phyloP scores from a whole-genome alignment of 768 basidiomycete genomes.

The Naganishia antarctica region DNA sequence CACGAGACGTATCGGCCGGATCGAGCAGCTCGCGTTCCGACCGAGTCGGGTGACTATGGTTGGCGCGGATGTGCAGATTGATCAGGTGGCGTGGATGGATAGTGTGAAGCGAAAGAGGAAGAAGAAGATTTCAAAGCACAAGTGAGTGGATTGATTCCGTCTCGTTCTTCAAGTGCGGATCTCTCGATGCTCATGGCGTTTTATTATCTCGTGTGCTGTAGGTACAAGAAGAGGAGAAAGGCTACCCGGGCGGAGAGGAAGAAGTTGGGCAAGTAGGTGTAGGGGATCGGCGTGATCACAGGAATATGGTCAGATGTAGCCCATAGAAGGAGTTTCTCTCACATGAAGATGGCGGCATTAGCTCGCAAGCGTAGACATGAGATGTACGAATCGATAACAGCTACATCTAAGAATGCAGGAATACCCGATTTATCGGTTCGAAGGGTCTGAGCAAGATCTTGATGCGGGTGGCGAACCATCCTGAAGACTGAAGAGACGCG shows the following conservation, averaged over 20 bases:
- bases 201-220: constrained; percentile 45
- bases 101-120: constrained; percentile 50
- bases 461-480: no score
- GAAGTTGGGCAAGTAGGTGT: constrained; percentile 37
- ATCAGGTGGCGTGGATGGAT: constrained; percentile 39
- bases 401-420: no score
- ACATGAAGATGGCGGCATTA: no score
- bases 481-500: no score
- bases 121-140: constrained; percentile 96
- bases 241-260: constrained; percentile 38
- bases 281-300: no score
- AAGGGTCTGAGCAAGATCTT: no score
- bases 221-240: constrained; percentile 84
- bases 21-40: constrained; percentile 8
- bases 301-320: not conserved
- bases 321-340: constrained; percentile 3
- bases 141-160: constrained; percentile 56
- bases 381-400: no score
- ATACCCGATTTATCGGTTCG: no score
- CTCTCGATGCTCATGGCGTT: not conserved
- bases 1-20: not conserved
- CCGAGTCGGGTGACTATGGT: constrained; percentile 6
- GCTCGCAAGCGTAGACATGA: no score
- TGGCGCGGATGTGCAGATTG: constrained; percentile 11
- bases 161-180: constrained; percentile 12